phyloP scores from a whole-genome alignment of 192 early-diverging fungal species.

The Linnemannia elongata region DNA sequence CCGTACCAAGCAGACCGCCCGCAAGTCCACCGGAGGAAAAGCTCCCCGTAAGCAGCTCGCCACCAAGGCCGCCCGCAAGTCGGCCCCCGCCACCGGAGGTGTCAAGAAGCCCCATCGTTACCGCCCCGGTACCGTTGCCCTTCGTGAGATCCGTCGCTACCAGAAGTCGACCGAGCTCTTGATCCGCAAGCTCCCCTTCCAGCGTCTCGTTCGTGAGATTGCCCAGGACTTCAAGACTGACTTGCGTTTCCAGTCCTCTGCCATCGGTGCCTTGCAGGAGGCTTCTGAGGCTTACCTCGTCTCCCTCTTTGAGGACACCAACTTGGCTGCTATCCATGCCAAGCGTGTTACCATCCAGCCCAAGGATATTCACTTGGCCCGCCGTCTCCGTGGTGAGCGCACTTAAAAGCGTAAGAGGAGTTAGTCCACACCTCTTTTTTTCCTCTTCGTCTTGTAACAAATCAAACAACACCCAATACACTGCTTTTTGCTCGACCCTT shows the following conservation, averaged over 20 bases:
- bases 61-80: constrained; percentile 97
- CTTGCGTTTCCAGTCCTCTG: constrained; percentile 98
- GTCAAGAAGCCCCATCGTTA: constrained; percentile 95
- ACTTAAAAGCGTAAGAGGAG: constrained; percentile 61
- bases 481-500: too few species aligned
- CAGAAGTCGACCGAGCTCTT: constrained; percentile 97
- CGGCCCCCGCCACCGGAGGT: constrained; percentile 92
- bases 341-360: constrained; percentile 99
- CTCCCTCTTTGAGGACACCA: constrained; percentile 96
- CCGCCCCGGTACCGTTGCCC: constrained; percentile 89
- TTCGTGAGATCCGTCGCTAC: constrained; percentile 94
- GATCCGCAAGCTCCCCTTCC: constrained; percentile 95
- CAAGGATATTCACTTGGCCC: constrained; percentile 99
- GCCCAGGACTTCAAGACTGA: constrained; percentile 99
- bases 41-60: constrained; percentile 97
- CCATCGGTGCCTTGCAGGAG: constrained; percentile 80
- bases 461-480: too few species aligned
- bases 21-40: constrained; percentile 99
- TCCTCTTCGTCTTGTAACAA: too few species aligned
- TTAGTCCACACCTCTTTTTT: too few species aligned
- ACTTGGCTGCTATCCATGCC: constrained; percentile 99
- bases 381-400: constrained; percentile 94
- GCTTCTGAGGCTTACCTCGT: constrained; percentile 91
- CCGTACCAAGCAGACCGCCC: constrained; percentile 80
- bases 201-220: constrained; percentile 98